phyloP scores from a whole-genome alignment of 129 eudicot genomes.

The Helianthus annuus region HanXRQr2.0-SUNRISE NC_035441.2:6294607-6295106 shows the following conservation, averaged over 20 bases:
- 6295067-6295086: no score
- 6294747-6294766: background rate
- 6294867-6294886: background rate
- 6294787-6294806: slow-evolving; percentile 8
- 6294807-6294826: background rate
- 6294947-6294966: slow-evolving; percentile 10
- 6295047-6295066: no score
- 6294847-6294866: slow-evolving; percentile 11
- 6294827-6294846: background rate
- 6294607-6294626: no score
- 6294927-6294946: slow-evolving; percentile 1
- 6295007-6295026: background rate
- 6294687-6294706: background rate
- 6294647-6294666: no score
- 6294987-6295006: background rate
- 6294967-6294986: background rate
- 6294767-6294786: background rate
- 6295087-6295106: no score
- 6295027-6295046: no score
- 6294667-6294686: no score
- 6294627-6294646: no score
- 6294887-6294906: background rate
- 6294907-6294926: background rate
- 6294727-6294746: background rate
- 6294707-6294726: background rate